phyloP scores from a whole-genome alignment of 208 protist genomes.

The Trypanosoma brucei region DNA sequence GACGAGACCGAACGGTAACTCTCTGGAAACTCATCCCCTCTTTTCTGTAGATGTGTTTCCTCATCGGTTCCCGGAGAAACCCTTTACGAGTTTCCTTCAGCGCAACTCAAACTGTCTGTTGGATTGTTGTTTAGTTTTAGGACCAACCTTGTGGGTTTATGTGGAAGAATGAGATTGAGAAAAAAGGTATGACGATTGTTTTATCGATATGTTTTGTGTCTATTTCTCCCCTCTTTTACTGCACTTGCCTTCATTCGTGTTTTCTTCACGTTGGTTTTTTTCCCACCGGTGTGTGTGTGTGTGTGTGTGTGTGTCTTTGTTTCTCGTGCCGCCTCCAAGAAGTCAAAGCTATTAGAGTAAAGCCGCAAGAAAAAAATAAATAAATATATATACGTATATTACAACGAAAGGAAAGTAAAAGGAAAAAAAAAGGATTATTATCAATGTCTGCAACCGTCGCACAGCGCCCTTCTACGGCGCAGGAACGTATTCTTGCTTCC shows the following conservation, averaged over 20 bases:
- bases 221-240: too few species aligned
- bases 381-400: background rate
- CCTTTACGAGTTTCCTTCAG: conserved; percentile 1
- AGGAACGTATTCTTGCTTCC: conserved; percentile 22
- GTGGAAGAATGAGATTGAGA: too few species aligned
- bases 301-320: too few species aligned
- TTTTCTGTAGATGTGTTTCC: conserved; percentile 25
- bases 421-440: conserved; percentile 18
- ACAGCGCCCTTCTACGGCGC: conserved; percentile 14
- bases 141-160: too few species aligned
- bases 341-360: too few species aligned
- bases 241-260: too few species aligned
- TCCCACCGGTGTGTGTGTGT: too few species aligned
- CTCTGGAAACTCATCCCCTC: conserved; percentile 33
- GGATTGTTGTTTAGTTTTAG: too few species aligned
- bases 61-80: conserved; percentile 47
- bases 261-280: too few species aligned
- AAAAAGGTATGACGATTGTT: too few species aligned
- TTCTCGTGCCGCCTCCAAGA: too few species aligned
- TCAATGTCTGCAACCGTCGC: conserved; percentile 9
- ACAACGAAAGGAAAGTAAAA: conserved; percentile 2
- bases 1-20: conserved; percentile 22
- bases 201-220: too few species aligned
- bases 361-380: conserved; percentile 5
- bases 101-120: background rate